A percentile compares a stretch with the other conserved stretches of the same genome.
phyloP scores from a whole-genome alignment of 495 filamentous ascomycete genomes.

The Talaromyces proteolyticus region DNA sequence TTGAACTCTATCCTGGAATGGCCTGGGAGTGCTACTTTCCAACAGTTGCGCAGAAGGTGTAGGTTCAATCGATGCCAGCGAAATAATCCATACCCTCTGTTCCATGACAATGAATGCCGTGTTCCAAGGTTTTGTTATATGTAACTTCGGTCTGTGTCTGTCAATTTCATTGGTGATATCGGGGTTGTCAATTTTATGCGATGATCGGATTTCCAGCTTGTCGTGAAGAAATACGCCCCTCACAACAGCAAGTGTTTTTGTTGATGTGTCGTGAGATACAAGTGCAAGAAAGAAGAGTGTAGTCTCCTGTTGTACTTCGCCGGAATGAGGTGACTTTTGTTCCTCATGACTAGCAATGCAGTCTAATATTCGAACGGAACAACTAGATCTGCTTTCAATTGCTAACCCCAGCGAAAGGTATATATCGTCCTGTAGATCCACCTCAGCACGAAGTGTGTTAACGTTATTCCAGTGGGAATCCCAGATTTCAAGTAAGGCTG shows the following conservation, averaged over 20 bases:
- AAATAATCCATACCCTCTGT: constrained; percentile 68
- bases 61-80: constrained; percentile 52
- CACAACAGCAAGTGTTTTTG: constrained; percentile 22
- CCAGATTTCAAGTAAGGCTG: constrained; percentile 76
- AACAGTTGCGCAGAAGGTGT: constrained; percentile 62
- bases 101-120: constrained; percentile 81
- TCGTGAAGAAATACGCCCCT: constrained; percentile 21
- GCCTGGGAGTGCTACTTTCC: constrained; percentile 35
- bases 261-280: constrained; percentile 12
- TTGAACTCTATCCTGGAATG: constrained; percentile 80
- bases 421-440: constrained; percentile 41
- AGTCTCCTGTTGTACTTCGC: constrained; percentile 22
- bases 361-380: constrained; percentile 26
- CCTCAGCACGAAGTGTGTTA: constrained; percentile 45
- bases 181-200: constrained; percentile 19
- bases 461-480: constrained; percentile 78
- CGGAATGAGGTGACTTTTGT: constrained; percentile 11
- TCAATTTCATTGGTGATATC: constrained; percentile 18
- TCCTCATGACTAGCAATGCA: constrained; percentile 18
- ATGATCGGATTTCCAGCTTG: constrained; percentile 21
- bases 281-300: constrained; percentile 25
- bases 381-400: constrained; percentile 9
- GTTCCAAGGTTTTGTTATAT: constrained; percentile 67
- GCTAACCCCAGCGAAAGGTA: constrained; percentile 21
- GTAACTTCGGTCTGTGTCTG: constrained; percentile 57